These are phyloP conservation scores for Pseudozyma flocculosa DNA, from an alignment of 1,284 basidiomycete species.

Conservation along the genomic window DNA sequence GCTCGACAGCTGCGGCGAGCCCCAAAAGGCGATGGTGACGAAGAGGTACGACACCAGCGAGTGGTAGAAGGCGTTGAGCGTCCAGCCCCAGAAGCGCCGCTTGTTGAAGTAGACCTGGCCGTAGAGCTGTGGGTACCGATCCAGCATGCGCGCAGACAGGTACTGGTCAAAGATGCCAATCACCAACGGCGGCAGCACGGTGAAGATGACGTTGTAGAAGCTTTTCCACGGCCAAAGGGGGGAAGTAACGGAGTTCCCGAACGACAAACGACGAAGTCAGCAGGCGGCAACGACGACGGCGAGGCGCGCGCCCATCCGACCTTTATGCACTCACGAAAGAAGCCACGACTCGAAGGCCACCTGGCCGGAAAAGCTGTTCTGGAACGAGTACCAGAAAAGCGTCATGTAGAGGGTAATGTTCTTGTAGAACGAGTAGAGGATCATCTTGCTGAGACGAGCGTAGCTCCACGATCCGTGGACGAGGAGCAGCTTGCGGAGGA, in stretches of 20 bases:
- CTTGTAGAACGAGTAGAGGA: slow-evolving; percentile 66
- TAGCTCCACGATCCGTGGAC: slow-evolving; percentile 99
- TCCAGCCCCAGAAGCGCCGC: slow-evolving; percentile 79
- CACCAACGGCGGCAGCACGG: slow-evolving; percentile 87
- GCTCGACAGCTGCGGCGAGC: slow-evolving; percentile 67
- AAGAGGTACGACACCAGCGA: slow-evolving; percentile 86
- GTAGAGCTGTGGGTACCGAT: slow-evolving; percentile 96
- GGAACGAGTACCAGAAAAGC: slow-evolving; percentile 90
- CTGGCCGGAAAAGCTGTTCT: slow-evolving; percentile 91
- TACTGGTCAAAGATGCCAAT: slow-evolving; percentile 98
- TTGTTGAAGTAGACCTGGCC: slow-evolving; percentile 52
- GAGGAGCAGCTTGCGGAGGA: slow-evolving; percentile 87
- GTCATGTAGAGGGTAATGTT: slow-evolving; percentile 98
- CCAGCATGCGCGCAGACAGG: slow-evolving; percentile 90
- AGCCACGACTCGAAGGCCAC: slow-evolving; percentile 99
- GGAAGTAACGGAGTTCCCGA: no score
- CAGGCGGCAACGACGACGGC: no score
- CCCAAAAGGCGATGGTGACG: slow-evolving; percentile 87
- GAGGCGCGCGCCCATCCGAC: no score
- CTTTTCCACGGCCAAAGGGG: no score
- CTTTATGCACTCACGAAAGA: slow-evolving; percentile 62
- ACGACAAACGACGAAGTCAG: no score
- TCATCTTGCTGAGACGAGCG: slow-evolving; percentile 87
- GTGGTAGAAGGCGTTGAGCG: slow-evolving; percentile 75
- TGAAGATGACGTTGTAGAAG: slow-evolving; percentile 60